Base-by-base conservation (phyloP, 2,329 filamentous ascomycete genomes). In the Apiospora sp. region DNA sequence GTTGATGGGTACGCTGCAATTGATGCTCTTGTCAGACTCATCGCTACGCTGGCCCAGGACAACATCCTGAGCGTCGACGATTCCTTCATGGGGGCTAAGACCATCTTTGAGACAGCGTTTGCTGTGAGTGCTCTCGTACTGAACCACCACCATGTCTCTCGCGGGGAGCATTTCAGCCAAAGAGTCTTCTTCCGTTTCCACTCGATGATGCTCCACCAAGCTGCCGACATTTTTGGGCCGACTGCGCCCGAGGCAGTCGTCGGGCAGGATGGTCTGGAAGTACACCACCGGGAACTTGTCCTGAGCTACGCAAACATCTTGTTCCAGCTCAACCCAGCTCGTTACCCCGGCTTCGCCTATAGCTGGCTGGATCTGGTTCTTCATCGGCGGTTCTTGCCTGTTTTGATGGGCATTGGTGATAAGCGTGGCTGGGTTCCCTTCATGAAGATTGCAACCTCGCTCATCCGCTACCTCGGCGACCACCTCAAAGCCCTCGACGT, bases 181-280 rank as follows among this genome's bases (percentile, higher is more conserved):
- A 92, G 94, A 74, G 92, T 97, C 43, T 98, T 98, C 86, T 96
- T 95, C 88, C 92, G 96, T 67, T 87, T 99, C 58, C 93, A 98
- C 80, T 96, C 94, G 0, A 86, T 93, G 78, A 87, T 98, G 68
- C 87, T 99, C 5, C 94, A 93, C 81, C 92, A 96, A 77, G 88
- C 96, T 72, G 87, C 90, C 41, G 80, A 85, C 67, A 85, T 89
- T 68, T 88, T 87, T 16, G 87, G 91, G 14, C 54, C 48, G 41
- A 22, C 64, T 24, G 73, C 69, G 1, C 30, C 61, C 16, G 69
- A 51, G 22, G 64, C 73, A 13, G 61, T 67, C 3, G 14, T 69
- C 14, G 71, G 70, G 24, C 54, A 70, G 74, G 87, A 92, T 72
- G 80, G 92, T 46, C 81, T 87, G 67, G 86, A 91, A 71, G 82